Evolutionary conservation across 768 basidiomycete genomes (phyloP), one percentile per base, ranked within the genome.

Genomic region (Piloderma croceum): DNA sequence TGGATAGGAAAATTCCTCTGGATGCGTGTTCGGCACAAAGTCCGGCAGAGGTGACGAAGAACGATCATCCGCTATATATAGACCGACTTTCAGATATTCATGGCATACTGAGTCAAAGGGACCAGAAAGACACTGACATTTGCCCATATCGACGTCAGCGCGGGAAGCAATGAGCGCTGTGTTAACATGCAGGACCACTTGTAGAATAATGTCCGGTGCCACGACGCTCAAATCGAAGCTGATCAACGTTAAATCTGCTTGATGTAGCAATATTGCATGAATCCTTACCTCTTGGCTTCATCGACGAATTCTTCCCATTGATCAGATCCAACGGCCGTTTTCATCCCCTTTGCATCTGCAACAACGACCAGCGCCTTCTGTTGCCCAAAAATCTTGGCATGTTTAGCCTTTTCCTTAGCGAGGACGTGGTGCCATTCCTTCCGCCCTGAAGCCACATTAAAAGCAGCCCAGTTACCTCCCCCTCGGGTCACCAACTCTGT

Each of bases 401-500:
- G 57, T 52, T 79, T 80, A 3, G 71, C 68, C 42, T 67, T 68
- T 3, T 72, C 73, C 39, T 78, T 71, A 5, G 64, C 62, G 7
- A 88, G 50, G 5, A 74, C 60, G 52, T 67, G 67, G 40, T 70
- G 74, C 56, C 76, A 76, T 46, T 73, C 77, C 3, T 56, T 56
- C 17, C 64, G 54, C 2, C 79, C 81, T 1, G 54, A 57, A 25
- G 64, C 62, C 6, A 80, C 64, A 34, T 78, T 71, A 43, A 85
- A 80, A 24, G 63, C 69, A 49, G 87, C 83, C 35, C 78, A 70
- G n/a, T 71, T 66, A 0, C 76, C 85, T 12, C 71, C 74, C 0
- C 76, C 83, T 24, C 74, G 61, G 36, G 63, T 62, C 36, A 86
- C 64, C 31, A 84, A 54, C 12, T 77, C 77, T 41, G 69, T 67